Evolutionary conservation across 1,284 basidiomycete species (phyloP).

Genomic region (Chondrostereum purpureum): DNA sequence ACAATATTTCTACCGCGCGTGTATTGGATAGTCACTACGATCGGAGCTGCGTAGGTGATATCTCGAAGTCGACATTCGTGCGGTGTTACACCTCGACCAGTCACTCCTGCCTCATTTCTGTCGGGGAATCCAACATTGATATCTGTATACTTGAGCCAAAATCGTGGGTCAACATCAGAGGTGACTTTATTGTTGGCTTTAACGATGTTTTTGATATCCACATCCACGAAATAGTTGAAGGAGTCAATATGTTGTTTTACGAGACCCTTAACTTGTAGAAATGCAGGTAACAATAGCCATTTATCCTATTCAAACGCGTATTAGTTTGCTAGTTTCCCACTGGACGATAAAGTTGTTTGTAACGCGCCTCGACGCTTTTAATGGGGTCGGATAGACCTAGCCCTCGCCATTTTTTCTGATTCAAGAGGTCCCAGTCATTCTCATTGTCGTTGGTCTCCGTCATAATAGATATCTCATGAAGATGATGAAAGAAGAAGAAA

Average conservation of each 20-base stretch:
- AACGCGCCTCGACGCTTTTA: conserved; percentile 67
- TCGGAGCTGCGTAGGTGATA: conserved; percentile 91
- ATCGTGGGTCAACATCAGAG: conserved; percentile 95
- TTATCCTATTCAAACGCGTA: conserved; percentile 65
- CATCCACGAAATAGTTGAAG: conserved; percentile 99
- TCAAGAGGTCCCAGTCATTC: conserved; percentile 56
- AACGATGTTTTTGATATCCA: conserved; percentile 95
- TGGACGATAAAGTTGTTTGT: too few relatives aligned
- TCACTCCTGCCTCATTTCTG: conserved; percentile 76
- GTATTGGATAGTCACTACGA: conserved; percentile 94
- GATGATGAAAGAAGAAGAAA: background rate
- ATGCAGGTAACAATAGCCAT: conserved; percentile 93
- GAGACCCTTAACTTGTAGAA: conserved; percentile 94
- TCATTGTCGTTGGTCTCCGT: conserved; percentile 26
- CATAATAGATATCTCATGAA: background rate
- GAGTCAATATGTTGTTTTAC: conserved; percentile 99
- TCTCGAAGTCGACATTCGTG: conserved; percentile 98
- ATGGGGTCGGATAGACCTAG: conserved; percentile 72
- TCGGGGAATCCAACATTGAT: conserved; percentile 91
- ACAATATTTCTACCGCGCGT: conserved; percentile 90
- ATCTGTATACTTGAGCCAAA: conserved; percentile 96
- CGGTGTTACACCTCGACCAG: conserved; percentile 85
- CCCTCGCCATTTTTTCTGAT: conserved; percentile 59
- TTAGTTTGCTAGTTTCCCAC: conserved; percentile 1
- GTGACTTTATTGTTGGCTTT: conserved; percentile 90